Base-by-base conservation (phyloP, 331 rosid species). In the Acacia concinna region DNA sequence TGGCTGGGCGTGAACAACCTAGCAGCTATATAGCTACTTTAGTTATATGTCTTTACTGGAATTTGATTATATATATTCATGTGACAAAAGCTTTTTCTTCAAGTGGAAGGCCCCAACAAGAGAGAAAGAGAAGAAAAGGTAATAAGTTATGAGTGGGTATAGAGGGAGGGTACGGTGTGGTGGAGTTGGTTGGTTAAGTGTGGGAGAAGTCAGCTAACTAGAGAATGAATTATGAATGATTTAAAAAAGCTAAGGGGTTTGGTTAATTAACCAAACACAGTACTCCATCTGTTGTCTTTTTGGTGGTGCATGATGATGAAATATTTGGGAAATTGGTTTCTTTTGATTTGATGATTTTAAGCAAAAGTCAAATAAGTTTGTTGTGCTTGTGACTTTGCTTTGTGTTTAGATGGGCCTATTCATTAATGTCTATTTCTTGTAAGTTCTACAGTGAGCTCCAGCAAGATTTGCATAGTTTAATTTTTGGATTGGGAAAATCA, bases 111-210 rank as follows among this genome's bases (percentile, higher is more conserved):
- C 51, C 80, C 60, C 66, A 41, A 65, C 72, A n/a, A 71, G 81
- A 75, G 72, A 52, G 15, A 56, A 3, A 41, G 67, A 81, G 46
- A 46, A 51, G 11, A 51, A 51, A 51, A 20, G 57, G 25, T 20
- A 46, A 46, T 46, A 51, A 35, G 10, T 81, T 81, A 23, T 21
- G 30, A 86, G 90, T 84, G 71, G 90, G 90, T 84, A 13, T 83
- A 81, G 84, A 23, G 30, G 15, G 14, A 46, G 41, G 25, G 68
- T 81, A 23, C 66, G 83, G 90, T 78, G 90, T 78, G 87, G 30
- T 78, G 87, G 85, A 23, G 89, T 86, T 86, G 71, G 90, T 86
- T 86, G 90, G 90, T 86, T 86, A 84, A 84, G 86, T 86, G 86
- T 75, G 78, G 87, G 82, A 84, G 78, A 86, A 86, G 90, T 87